Evolutionary conservation across 2,329 filamentous ascomycete genomes (phyloP).

Genomic region (Ophiocordyceps unilateralis): DNA sequence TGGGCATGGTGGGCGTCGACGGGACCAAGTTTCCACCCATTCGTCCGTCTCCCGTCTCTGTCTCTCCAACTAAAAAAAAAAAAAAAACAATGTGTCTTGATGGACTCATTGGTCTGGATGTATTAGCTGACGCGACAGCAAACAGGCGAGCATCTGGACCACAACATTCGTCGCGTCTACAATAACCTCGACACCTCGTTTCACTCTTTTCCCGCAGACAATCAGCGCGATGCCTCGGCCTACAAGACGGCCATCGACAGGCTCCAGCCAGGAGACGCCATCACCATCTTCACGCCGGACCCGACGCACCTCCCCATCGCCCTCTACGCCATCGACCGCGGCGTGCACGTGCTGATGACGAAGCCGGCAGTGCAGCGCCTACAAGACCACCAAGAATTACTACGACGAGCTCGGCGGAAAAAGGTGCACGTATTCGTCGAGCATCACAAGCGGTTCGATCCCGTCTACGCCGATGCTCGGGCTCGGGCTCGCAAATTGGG

Average conservation of each 20-base stretch:
- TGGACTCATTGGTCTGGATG: too few relatives aligned
- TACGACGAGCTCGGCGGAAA: slow-evolving; percentile 53
- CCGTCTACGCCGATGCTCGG: slow-evolving; percentile 76
- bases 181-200: slow-evolving; percentile 81
- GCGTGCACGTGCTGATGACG: slow-evolving; percentile 81
- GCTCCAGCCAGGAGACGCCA: slow-evolving; percentile 65
- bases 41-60: slow-evolving; percentile 32
- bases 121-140: too few relatives aligned
- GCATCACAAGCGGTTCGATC: slow-evolving; percentile 94
- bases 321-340: slow-evolving; percentile 74
- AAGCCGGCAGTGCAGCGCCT: slow-evolving; percentile 85
- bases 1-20: slow-evolving; percentile 81
- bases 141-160: slow-evolving; percentile 63
- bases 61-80: too few relatives aligned
- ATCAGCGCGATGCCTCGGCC: slow-evolving; percentile 55
- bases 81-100: too few relatives aligned
- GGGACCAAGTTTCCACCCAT: slow-evolving; percentile 86
- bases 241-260: slow-evolving; percentile 83
- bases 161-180: slow-evolving; percentile 78
- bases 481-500: slow-evolving; percentile 61
- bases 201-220: slow-evolving; percentile 63
- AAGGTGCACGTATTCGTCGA: slow-evolving; percentile 85
- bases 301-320: slow-evolving; percentile 87
- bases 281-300: slow-evolving; percentile 93
- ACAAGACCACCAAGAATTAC: slow-evolving; percentile 58